These are phyloP conservation scores for Forsythia suspensa DNA, from an alignment of 257 asterid species.

Conservation along the genomic window DNA sequence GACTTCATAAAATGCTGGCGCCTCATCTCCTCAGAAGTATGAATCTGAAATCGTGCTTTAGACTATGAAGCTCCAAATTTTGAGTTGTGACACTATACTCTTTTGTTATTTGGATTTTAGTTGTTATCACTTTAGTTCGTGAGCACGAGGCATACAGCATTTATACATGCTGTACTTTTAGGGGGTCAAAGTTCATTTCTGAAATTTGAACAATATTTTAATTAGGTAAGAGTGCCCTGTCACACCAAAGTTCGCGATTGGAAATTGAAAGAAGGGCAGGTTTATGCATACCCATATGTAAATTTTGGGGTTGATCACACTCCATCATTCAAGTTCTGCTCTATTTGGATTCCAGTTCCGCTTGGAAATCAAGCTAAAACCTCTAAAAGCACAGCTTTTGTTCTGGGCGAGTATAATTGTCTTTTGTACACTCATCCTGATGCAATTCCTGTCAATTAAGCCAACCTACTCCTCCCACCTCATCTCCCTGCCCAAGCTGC, in stretches of 20 bases:
- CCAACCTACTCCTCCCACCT: neutral
- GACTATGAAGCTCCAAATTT: conserved; percentile 25
- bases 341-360: neutral
- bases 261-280: neutral
- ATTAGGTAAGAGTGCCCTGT: neutral
- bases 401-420: neutral
- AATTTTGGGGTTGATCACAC: neutral
- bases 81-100: neutral
- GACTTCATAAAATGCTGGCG: conserved; percentile 98
- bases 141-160: neutral
- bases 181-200: neutral
- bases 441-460: neutral
- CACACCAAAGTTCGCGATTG: neutral
- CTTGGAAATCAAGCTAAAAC: neutral
- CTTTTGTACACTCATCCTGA: neutral
- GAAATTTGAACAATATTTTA: neutral
- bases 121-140: neutral
- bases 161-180: neutral
- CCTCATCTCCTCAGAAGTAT: conserved; percentile 98
- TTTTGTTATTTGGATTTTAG: neutral
- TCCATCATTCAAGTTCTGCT: neutral
- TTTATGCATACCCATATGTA: neutral
- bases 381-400: neutral
- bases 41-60: conserved; percentile 26
- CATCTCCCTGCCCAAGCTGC: conserved; percentile 5